Percentiles rank a stretch among this genome's conserved stretches.
Evolutionary conservation across 1,284 basidiomycete species (phyloP).

Genomic region (Ganoderma meredithae): DNA sequence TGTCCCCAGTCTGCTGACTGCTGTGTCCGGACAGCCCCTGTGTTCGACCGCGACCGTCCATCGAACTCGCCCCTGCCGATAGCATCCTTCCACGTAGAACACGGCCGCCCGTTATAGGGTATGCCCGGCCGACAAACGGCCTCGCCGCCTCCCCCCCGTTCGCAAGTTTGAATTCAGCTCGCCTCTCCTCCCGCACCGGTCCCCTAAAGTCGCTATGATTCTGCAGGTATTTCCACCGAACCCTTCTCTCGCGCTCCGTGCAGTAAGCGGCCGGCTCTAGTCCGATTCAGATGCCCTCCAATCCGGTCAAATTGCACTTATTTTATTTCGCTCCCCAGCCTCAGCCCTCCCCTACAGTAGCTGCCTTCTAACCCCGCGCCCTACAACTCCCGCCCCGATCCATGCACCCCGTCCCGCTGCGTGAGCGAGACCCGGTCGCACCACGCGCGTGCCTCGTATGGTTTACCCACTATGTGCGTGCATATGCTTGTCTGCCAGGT

Average conservation of each 20-base stretch:
- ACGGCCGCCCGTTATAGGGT: background rate
- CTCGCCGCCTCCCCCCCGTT: background rate
- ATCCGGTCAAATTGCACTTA: constrained; percentile 1
- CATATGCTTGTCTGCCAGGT: background rate
- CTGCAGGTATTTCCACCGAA: background rate
- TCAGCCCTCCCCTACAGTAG: background rate
- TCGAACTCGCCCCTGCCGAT: background rate
- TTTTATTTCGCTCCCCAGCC: background rate
- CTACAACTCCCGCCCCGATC: background rate
- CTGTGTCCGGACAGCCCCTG: background rate
- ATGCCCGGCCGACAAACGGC: background rate
- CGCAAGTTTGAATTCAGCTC: background rate
- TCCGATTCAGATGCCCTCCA: background rate
- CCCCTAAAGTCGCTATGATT: background rate
- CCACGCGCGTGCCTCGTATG: background rate
- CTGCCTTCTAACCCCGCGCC: constrained; percentile 2
- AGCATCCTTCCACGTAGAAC: constrained; percentile 1
- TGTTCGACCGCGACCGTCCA: background rate
- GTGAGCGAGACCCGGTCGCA: constrained; percentile 2
- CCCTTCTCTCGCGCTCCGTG: constrained; percentile 2
- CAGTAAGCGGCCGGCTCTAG: background rate
- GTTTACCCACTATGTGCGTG: background rate
- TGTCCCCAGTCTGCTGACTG: constrained; percentile 1
- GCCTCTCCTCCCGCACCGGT: constrained; percentile 1
- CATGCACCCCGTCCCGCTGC: background rate